A percentile compares a stretch with the other conserved stretches of the same genome.
Conservation (phyloP, 73 alveolate genomes). For the Effrenium voratum region DNA sequence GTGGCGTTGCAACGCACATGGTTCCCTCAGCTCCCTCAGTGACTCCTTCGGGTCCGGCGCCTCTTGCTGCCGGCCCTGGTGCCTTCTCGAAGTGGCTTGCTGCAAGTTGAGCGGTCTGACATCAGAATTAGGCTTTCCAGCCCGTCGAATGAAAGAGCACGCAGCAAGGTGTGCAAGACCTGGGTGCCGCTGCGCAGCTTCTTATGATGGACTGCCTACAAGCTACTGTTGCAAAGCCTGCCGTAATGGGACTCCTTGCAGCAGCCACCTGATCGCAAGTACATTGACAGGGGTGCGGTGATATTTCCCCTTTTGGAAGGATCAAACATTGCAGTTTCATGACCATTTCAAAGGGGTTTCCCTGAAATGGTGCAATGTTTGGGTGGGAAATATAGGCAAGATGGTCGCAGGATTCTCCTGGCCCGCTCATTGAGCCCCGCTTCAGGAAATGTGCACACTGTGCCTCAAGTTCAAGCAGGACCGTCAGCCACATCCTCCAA, state of each 20-base stretch:
- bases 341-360: neutral
- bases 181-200: slow-evolving; percentile 1
- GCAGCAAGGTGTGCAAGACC: slow-evolving; percentile 17
- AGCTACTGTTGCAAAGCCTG: slow-evolving; percentile 1
- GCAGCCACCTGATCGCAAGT: neutral
- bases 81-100: no score
- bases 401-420: neutral
- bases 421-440: neutral
- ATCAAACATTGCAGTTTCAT: neutral
- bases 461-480: neutral
- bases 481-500: neutral
- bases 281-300: neutral
- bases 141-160: no score
- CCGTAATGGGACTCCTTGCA: slow-evolving; percentile 9
- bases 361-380: neutral
- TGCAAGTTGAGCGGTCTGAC: no score
- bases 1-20: no score
- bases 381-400: neutral
- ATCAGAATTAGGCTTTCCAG: no score
- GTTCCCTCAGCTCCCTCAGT: no score
- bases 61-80: no score
- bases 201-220: neutral
- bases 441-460: neutral
- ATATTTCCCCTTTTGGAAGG: neutral
- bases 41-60: no score